Conservation (phyloP, 202 grass and related monocot species). For the Setaria italica region DNA sequence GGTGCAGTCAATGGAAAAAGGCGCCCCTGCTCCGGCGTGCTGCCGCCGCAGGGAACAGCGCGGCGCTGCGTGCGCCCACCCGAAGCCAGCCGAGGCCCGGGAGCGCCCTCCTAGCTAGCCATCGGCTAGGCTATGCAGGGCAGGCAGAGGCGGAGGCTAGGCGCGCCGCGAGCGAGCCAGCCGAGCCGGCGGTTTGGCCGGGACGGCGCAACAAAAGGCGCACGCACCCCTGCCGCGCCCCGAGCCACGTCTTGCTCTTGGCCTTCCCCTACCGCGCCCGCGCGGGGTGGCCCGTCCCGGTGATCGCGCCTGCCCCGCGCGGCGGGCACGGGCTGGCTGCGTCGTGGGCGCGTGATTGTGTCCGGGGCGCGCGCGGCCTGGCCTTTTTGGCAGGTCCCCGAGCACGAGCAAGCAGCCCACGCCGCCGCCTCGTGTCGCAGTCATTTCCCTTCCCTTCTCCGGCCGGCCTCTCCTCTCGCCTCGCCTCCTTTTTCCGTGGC, state of each 20-base stretch:
- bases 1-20: slow-evolving; percentile 57
- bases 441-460: background rate
- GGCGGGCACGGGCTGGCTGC: background rate
- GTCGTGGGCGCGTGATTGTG: slow-evolving; percentile 48
- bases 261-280: too few species aligned
- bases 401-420: background rate
- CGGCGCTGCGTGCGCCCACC: slow-evolving; percentile 23
- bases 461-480: background rate
- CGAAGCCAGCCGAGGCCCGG: background rate
- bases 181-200: slow-evolving; percentile 8
- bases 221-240: background rate
- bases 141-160: background rate
- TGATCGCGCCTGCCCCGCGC: slow-evolving; percentile 7
- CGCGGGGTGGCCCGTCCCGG: too few species aligned
- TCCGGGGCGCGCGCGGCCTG: slow-evolving; percentile 12
- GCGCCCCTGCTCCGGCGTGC: slow-evolving; percentile 33
- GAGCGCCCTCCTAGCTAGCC: background rate
- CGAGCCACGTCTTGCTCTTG: too few species aligned
- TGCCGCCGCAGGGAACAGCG: slow-evolving; percentile 41
- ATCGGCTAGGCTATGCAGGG: too few species aligned
- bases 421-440: slow-evolving; percentile 9
- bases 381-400: slow-evolving; percentile 31
- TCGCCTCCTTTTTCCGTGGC: slow-evolving; percentile 8
- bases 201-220: slow-evolving; percentile 37
- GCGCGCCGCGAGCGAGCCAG: slow-evolving; percentile 10